Percentiles rank a stretch among this genome's conserved stretches.
phyloP scores from a whole-genome alignment of 495 filamentous ascomycete species.

The Hypoxylon lienhwacheense region DNA sequence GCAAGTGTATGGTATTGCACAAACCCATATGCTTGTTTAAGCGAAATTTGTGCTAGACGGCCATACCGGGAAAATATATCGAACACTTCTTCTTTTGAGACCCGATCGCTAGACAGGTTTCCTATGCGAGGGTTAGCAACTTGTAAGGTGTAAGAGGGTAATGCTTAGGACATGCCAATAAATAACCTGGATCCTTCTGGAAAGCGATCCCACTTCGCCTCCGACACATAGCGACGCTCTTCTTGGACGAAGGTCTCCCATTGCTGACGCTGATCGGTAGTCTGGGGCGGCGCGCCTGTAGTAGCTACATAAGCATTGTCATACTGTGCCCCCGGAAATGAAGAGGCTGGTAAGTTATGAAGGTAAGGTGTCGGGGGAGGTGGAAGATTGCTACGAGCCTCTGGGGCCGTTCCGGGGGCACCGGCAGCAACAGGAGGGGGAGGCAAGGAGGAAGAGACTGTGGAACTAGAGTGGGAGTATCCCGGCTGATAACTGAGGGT shows the following conservation, averaged over 20 bases:
- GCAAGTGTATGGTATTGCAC: slow-evolving; percentile 83
- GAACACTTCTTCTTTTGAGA: slow-evolving; percentile 92
- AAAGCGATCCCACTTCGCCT: slow-evolving; percentile 93
- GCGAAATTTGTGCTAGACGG: slow-evolving; percentile 88
- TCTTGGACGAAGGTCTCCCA: slow-evolving; percentile 83
- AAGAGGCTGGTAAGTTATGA: slow-evolving; percentile 29
- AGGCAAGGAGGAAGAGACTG: slow-evolving; percentile 49
- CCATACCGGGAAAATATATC: slow-evolving; percentile 85
- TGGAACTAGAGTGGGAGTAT: slow-evolving; percentile 33
- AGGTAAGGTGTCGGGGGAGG: slow-evolving; percentile 63
- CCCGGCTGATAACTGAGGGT: slow-evolving; percentile 35
- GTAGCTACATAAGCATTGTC: slow-evolving; percentile 30
- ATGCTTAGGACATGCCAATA: slow-evolving; percentile 72
- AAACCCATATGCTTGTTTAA: slow-evolving; percentile 97
- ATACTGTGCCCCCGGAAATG: slow-evolving; percentile 24
- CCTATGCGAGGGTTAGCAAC: slow-evolving; percentile 55
- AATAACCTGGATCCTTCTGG: slow-evolving; percentile 84
- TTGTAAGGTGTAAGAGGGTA: neutral
- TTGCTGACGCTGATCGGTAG: slow-evolving; percentile 67
- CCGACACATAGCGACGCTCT: slow-evolving; percentile 77
- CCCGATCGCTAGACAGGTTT: slow-evolving; percentile 88
- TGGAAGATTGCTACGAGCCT: slow-evolving; percentile 56
- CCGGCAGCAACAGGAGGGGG: slow-evolving; percentile 49
- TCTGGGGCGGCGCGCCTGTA: slow-evolving; percentile 5
- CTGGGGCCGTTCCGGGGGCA: slow-evolving; percentile 57